Conservation (phyloP, 2,329 filamentous ascomycete genomes). For the Aspergillus sp. region DNA sequence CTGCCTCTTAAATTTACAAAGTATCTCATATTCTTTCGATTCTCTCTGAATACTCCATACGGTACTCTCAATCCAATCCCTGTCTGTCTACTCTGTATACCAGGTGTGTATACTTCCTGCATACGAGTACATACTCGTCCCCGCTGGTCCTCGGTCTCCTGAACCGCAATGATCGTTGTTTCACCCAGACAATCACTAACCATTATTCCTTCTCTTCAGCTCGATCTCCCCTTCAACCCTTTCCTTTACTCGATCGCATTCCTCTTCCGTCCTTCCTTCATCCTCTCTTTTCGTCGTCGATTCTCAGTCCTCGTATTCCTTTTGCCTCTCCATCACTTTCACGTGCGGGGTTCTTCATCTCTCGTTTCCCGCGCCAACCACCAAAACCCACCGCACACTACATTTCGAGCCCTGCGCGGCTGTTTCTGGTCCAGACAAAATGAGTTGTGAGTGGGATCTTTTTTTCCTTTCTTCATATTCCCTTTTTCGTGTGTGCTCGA, state of each 20-base stretch:
- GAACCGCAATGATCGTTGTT: too few relatives aligned
- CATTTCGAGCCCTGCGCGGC: constrained; percentile 2
- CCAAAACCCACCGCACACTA: constrained; percentile 13
- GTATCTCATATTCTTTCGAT: too few relatives aligned
- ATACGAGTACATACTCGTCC: too few relatives aligned
- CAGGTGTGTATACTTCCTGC: too few relatives aligned
- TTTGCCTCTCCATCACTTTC: constrained; percentile 7
- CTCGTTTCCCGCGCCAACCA: constrained; percentile 5
- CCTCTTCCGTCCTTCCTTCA: not conserved
- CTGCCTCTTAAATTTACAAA: not conserved
- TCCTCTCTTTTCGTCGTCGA: not conserved
- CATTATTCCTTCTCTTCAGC: not conserved
- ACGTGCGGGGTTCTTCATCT: constrained; percentile 19
- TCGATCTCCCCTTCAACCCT: not conserved
- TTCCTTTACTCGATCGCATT: constrained; percentile 1
- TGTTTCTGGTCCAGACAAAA: constrained; percentile 7
- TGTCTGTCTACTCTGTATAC: too few relatives aligned
- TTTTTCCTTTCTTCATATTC: constrained; percentile 2
- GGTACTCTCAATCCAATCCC: too few relatives aligned
- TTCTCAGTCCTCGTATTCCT: constrained; percentile 4
- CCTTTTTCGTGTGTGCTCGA: not conserved
- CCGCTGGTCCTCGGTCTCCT: too few relatives aligned
- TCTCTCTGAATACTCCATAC: too few relatives aligned
- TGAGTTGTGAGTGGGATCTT: constrained; percentile 19
- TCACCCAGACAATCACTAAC: not conserved